Base-by-base conservation (phyloP, 108 stramenopile genomes). In the Cyclotella kingstonii region DNA sequence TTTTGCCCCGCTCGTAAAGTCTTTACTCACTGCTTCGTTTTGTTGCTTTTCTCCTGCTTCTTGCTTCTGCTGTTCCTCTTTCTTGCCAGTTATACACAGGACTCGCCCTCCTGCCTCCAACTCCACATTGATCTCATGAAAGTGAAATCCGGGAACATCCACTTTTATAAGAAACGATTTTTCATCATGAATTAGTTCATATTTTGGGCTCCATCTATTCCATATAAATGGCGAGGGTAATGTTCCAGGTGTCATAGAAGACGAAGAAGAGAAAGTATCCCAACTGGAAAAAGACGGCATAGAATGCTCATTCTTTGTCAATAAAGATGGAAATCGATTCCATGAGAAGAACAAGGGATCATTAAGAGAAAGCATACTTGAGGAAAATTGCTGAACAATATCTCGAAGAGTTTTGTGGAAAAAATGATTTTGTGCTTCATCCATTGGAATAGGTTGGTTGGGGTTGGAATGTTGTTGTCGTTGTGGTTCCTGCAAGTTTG, bases 91-190 rank as follows among this genome's bases (percentile, higher is more conserved):
- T 34, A 72, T 65, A 40, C 54, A 43, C 0, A 72, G 35, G 2
- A 72, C 44, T 15, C 70, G 55, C 3, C 70, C 70, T 14, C 63
- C 62, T 42, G 63, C 35, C 25, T 72, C 70, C 35, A 72, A 50
- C 42, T 72, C 55, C 8, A 72, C 70, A 33, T 34, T 47, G 34
- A 72, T 15, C 15, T 72, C 70, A 25, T 65, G 54, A 27, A 65
- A 65, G 25, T 72, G 54, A 51, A 64, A 64, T 28, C 87, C 87
- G 31, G 87, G 84, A 40, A 89, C 70, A 54, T 89, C 84, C 5
- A 89, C 30, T 15, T 75, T 45, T 5, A 89, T 52, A 3, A 68
- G 63, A 53, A 84, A 85, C 18, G 38, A 60, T 0, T 81, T 75
- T 11, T 72, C 78, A 48, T 80, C 63, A 48, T 83, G 76, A 3